Evolutionary conservation across 1,284 basidiomycete species (phyloP).

Genomic region (Prillingera fragicola): DNA sequence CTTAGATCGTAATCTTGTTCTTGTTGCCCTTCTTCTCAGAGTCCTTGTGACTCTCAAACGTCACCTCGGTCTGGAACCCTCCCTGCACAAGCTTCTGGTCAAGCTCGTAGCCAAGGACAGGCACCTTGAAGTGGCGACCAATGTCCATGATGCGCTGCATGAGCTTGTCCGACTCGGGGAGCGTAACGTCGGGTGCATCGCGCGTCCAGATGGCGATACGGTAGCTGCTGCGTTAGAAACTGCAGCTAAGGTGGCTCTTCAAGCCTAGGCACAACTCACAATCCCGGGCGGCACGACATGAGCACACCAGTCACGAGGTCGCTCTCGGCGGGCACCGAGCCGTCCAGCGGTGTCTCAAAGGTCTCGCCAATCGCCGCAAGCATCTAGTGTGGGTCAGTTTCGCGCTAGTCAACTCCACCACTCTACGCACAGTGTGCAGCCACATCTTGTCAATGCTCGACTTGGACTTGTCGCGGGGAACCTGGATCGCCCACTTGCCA

Average conservation of each 20-base stretch:
- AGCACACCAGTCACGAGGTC: constrained; percentile 90
- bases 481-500: constrained; percentile 97
- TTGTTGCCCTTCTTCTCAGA: constrained; percentile 88
- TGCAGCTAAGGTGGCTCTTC: too few relatives aligned
- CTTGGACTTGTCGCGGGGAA: constrained; percentile 91
- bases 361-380: constrained; percentile 94
- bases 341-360: constrained; percentile 67
- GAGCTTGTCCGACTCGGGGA: constrained; percentile 48
- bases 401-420: neutral
- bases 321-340: constrained; percentile 48
- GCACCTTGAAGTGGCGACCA: constrained; percentile 82
- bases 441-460: constrained; percentile 86
- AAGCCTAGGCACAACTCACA: constrained; percentile 52
- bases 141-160: constrained; percentile 67
- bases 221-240: constrained; percentile 52
- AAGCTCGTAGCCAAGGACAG: constrained; percentile 74
- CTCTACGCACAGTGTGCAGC: constrained; percentile 77
- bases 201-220: constrained; percentile 96
- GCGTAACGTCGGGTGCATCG: constrained; percentile 57
- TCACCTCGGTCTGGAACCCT: constrained; percentile 84
- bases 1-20: constrained; percentile 76
- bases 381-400: constrained; percentile 58
- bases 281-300: constrained; percentile 86
- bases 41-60: constrained; percentile 90
- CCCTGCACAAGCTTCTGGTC: constrained; percentile 60